These are phyloP conservation scores for Hansfordia pulvinata DNA, from an alignment of 2,329 filamentous ascomycete genomes.

Conservation along the genomic window DNA sequence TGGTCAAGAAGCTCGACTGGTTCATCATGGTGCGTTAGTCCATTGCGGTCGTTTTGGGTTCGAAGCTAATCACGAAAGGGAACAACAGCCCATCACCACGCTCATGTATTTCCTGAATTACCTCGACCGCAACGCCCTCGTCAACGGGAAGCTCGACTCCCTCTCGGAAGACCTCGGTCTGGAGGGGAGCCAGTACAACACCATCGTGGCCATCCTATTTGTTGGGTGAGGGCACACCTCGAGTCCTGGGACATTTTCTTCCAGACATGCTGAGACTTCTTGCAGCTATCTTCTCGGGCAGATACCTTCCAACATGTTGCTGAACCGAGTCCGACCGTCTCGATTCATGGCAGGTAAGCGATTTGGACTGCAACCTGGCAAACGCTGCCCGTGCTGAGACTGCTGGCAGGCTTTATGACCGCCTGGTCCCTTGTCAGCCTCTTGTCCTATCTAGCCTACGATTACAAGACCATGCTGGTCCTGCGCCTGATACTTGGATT, in stretches of 20 bases:
- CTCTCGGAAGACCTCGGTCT: slow-evolving; percentile 11
- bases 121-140: slow-evolving; percentile 30
- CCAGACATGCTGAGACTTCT: not conserved
- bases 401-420: slow-evolving; percentile 3
- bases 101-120: slow-evolving; percentile 22
- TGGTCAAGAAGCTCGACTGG: slow-evolving; percentile 1
- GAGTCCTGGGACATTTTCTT: not conserved
- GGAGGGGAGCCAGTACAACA: slow-evolving; percentile 3
- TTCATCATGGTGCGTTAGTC: slow-evolving; percentile 1
- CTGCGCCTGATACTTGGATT: slow-evolving; percentile 25
- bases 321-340: slow-evolving; percentile 12
- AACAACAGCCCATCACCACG: slow-evolving; percentile 1
- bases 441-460: slow-evolving; percentile 22
- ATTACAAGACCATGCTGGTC: slow-evolving; percentile 22
- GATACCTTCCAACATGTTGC: slow-evolving; percentile 18
- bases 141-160: slow-evolving; percentile 16
- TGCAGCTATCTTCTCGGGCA: slow-evolving; percentile 9
- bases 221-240: slow-evolving; percentile 1
- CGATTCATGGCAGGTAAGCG: slow-evolving; percentile 1
- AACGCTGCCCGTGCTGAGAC: too few relatives aligned
- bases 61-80: too few relatives aligned
- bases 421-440: slow-evolving; percentile 7
- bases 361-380: too few relatives aligned
- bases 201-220: slow-evolving; percentile 4
- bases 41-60: too few relatives aligned